These are phyloP conservation scores for Leishmania guyanensis DNA, from an alignment of 208 protist genomes.

Conservation along the genomic window DNA sequence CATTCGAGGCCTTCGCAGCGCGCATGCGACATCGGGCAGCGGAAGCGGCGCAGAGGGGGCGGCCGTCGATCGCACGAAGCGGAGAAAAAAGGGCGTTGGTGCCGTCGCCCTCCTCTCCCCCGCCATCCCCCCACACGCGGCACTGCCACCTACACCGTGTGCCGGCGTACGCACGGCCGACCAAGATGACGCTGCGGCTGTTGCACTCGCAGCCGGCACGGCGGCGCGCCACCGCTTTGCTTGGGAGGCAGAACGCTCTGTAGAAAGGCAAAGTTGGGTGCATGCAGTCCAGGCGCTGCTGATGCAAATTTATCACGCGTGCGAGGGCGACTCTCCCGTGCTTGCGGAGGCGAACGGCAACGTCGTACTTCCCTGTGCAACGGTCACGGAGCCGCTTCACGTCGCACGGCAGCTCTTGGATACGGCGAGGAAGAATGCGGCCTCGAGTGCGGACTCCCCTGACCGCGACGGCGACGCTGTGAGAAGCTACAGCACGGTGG, in stretches of 20 bases:
- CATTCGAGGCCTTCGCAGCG: conserved; percentile 15
- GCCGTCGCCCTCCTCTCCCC: conserved; percentile 13
- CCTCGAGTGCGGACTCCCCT: background rate
- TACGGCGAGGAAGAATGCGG: background rate
- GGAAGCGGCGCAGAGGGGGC: background rate
- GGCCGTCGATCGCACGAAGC: background rate
- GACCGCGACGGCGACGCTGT: background rate
- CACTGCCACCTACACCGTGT: background rate
- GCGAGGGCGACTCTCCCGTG: background rate
- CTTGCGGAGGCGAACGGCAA: background rate
- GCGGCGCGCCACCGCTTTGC: background rate
- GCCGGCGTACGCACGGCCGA: background rate
- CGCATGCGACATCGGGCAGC: background rate
- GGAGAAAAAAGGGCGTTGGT: conserved; percentile 23
- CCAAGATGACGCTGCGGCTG: background rate
- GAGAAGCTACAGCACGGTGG: background rate
- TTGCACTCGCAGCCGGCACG: background rate
- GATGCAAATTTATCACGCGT: background rate
- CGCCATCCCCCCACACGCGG: background rate
- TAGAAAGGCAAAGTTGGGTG: background rate
- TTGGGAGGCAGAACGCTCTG: background rate
- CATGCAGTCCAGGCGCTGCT: background rate
- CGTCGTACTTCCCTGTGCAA: background rate
- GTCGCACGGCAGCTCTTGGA: background rate
- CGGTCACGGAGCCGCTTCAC: background rate